Base-by-base conservation (phyloP, 2,329 filamentous ascomycete species). In the Aspergillus pseudonomiae region DNA sequence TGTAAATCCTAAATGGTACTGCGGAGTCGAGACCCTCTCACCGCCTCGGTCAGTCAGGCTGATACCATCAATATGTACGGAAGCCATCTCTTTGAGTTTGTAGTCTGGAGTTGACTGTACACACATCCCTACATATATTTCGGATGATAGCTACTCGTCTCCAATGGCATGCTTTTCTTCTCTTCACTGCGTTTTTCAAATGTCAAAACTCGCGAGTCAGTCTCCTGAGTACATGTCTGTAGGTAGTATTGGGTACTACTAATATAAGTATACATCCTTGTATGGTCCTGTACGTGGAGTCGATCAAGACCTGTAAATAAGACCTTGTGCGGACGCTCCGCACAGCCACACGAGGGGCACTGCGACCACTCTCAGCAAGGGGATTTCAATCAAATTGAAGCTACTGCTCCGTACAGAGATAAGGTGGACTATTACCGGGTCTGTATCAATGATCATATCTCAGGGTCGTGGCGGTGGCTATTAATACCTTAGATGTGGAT, bases 381-480 rank as follows among this genome's bases (percentile, higher is more conserved):
- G 16, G 19, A 36, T 36, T 5, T n/a, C 36, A 41, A 34, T 46
- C 26, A 45, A 36, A 12, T 21, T 21, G 19, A 52, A 52, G 48
- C 28, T 26, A 46, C 53, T 12, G 4, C 26, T 60, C 28, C 26
- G 10, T 46, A 46, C 43, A 24, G 43, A 46, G 43, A 30, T 36
- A 30, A 26, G 21, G 30, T 43, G 19, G n/a, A 36, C 11, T 50
- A 32, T 28, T 59, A 26, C 9, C 9, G 19, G 28, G 21, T 36
- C 16, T 19, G 43, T 66, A 63, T 66, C 46, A 45, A 6, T 41
- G 39, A 41, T 41, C 19, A 41, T 16, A 26, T 55, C 52, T 32
- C 36, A 57, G 54, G 54, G 32, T 53, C 43, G 57, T 63, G 63
- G 53, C 63, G 53, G 60, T 65, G 63, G 63, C 68, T 67, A 65